phyloP scores from a whole-genome alignment of 352 stramenopile genomes.

The Blastocystis sp. region DNA sequence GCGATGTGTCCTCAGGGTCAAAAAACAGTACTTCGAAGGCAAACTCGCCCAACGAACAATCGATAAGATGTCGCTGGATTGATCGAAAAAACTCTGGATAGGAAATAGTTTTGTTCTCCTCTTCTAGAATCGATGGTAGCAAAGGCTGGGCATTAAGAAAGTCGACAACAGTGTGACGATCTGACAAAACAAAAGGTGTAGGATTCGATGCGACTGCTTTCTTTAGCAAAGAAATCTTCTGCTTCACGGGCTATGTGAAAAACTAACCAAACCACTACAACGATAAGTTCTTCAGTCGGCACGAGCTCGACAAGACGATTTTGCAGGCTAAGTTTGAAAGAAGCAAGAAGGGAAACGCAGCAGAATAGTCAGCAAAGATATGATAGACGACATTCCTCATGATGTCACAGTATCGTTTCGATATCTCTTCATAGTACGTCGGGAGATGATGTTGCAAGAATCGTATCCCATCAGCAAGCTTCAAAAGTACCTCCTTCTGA shows the following conservation, averaged over 20 bases:
- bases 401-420: not conserved
- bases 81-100: conserved; percentile 17
- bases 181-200: not conserved
- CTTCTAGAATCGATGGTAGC: not conserved
- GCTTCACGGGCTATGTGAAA: not conserved
- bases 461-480: not conserved
- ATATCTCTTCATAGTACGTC: not conserved
- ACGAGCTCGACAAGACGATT: not conserved
- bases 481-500: conserved; percentile 28
- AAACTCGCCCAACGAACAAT: conserved; percentile 4
- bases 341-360: not conserved
- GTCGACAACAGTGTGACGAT: conserved; percentile 2
- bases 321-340: not conserved
- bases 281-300: not conserved
- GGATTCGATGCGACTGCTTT: not conserved
- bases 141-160: not conserved
- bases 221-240: not conserved
- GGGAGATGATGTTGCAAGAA: not conserved
- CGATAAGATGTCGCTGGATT: not conserved
- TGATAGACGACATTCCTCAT: not conserved
- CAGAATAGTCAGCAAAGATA: not conserved
- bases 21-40: conserved; percentile 28
- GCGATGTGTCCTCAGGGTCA: not conserved
- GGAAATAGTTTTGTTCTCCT: not conserved
- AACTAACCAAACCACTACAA: not conserved